Percentiles rank a stretch among this genome's conserved stretches.
phyloP scores from a whole-genome alignment of 106 monocot genomes.

The Dendrobium nobile region DNA sequence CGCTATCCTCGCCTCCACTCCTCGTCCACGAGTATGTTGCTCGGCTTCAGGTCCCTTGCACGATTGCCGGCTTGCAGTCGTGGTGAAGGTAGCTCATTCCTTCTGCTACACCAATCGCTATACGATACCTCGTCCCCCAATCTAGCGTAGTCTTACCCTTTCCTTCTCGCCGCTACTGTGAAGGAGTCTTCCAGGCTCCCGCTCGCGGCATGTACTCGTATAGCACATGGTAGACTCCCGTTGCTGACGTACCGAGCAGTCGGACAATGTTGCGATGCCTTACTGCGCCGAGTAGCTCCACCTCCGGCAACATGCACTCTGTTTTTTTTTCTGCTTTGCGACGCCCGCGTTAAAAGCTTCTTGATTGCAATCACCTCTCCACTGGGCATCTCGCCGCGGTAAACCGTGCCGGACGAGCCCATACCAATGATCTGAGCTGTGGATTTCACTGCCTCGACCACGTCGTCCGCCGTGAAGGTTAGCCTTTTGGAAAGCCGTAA shows the following conservation, averaged over 20 bases:
- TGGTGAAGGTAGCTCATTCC: conserved; percentile 87
- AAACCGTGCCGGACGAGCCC: conserved; percentile 75
- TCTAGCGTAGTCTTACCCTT: conserved; percentile 11
- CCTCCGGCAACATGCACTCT: conserved; percentile 35
- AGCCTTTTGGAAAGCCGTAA: conserved; percentile 81
- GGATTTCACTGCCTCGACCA: conserved; percentile 37
- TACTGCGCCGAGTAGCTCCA: conserved; percentile 70
- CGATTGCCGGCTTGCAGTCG: conserved; percentile 67
- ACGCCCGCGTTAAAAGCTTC: conserved; percentile 53
- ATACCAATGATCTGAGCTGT: conserved; percentile 53
- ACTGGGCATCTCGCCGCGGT: conserved; percentile 75
- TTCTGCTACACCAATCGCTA: conserved; percentile 69
- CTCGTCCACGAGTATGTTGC: conserved; percentile 80
- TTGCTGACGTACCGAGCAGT: conserved; percentile 75
- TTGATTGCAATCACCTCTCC: conserved; percentile 83
- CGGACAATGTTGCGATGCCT: conserved; percentile 88
- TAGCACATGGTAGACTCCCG: conserved; percentile 61
- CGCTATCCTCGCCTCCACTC: conserved; percentile 81
- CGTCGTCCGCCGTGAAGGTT: conserved; percentile 81
- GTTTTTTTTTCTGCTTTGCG: conserved; percentile 6
- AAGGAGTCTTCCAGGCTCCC: conserved; percentile 83
- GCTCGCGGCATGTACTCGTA: conserved; percentile 94
- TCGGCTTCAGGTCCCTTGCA: conserved; percentile 90
- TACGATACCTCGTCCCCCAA: conserved; percentile 62
- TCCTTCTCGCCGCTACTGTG: conserved; percentile 18